Base-by-base conservation (phyloP, 192 early-diverging fungal species). In the Coemansia sp. region DNA sequence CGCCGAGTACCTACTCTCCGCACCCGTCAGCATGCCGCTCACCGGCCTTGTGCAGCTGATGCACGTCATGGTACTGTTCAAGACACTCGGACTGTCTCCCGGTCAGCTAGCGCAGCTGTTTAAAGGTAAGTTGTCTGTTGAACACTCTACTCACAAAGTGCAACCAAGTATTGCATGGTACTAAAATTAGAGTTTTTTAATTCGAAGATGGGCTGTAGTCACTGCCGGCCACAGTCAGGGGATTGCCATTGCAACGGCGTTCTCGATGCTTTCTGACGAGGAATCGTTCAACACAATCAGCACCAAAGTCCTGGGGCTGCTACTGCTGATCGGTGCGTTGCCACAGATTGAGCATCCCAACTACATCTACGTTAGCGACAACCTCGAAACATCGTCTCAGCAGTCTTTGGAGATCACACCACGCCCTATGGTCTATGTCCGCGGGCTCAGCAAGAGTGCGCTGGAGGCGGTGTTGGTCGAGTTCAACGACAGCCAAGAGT, bases 151-250 rank as follows among this genome's bases (percentile, higher is more conserved):
- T 10, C 16, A 21, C 18, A 43, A 38, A 5, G 24, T 2, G 18
- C n/a, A 23, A 52, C 16, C 43, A 3, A 4, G 8, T 5, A 27
- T 45, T n/a, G 22, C 30, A 6, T 10, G 8, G 33, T 38, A 5
- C 27, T 23, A 32, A 24, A 23, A 11, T 28, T 8, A 22, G n/a
- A 11, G 2, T 7, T 5, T 29, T 11, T 51, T 16, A 32, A 2
- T 30, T 19, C 28, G 3, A 0, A n/a, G n/a, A n/a, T n/a, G n/a
- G n/a, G n/a, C n/a, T 48, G 23, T 74, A 76, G 65, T 54, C 18
- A 42, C 50, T 11, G 91, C 88, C 40, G 92, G 92, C 42, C 92
- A 95, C 70, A 88, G 86, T 52, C 93, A 95, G 67, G 92, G 95
- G 24, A 86, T 95, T 47, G 88, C 88, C 45, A 83, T 88, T 12